Evolutionary conservation across 1,284 basidiomycete genomes (phyloP), one percentile per base, ranked within the genome.

Genomic region (Thelephora terrestris): DNA sequence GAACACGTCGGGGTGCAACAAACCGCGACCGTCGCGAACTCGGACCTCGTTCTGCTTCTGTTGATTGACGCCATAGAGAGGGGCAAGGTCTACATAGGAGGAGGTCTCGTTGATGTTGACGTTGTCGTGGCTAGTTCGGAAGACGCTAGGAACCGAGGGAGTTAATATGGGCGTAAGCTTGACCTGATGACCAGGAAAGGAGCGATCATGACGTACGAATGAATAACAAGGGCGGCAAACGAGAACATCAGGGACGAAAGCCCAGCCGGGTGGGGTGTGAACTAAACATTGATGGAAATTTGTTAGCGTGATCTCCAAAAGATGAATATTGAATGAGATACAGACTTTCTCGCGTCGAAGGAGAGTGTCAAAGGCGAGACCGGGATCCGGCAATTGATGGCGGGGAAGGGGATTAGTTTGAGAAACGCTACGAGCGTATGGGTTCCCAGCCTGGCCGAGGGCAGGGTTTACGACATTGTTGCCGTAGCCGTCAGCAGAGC

Each of bases 1-100:
- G 58, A 91, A 89, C 0, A 73, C 69, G 55, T 93, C 90, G 1
- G 79, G 80, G 52, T 73, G 67, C 2, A 92, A 67, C 21, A 71
- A 61, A 0, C 88, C 88, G 20, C 75, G 73, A 10, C 86, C 86
- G 53, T 85, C 71, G 46, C 73, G 72, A 43, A 67, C 65, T 25
- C 84, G 78, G 25, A 92, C 71, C 55, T 70, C 68, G 52, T 84
- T 64, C 60, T 85, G 83, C 10, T 69, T 71, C n/a, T 65, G 68
- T 54, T 81, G 71, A 53, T 77, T 75, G 43, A 79, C 73, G 1
- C 88, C 89, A 57, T 91, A 93, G 23, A 91, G 65, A 0, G 86
- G 87, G 7, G 79, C 75, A 2, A 94, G 75, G 57, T 94, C 91
- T 52, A 92, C 81, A 58, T 94, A 94, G 10, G 86, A 86, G 0